phyloP scores from a whole-genome alignment of 108 stramenopile species.

The Chaetoceros muelleri region DNA sequence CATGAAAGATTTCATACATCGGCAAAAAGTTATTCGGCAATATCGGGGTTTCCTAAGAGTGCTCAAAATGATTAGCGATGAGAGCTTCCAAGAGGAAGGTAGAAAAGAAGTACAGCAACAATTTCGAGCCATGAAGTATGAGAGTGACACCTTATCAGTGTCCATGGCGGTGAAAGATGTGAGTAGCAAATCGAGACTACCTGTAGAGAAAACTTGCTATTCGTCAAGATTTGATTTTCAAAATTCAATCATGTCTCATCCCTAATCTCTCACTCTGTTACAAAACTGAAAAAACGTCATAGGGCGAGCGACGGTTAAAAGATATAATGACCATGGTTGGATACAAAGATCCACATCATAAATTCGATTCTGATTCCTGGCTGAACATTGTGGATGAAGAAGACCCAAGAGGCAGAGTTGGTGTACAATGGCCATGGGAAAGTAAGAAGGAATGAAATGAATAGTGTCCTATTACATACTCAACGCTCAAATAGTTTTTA shows the following conservation, averaged over 20 bases:
- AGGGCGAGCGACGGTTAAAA: constrained; percentile 41
- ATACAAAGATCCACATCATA: constrained; percentile 16
- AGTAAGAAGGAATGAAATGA: not conserved
- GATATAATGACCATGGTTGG: constrained; percentile 48
- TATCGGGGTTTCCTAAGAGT: constrained; percentile 53
- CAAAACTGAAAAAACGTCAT: too few relatives aligned
- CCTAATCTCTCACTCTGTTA: not conserved
- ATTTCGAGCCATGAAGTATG: constrained; percentile 37
- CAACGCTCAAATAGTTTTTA: not conserved
- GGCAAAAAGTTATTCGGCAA: constrained; percentile 38
- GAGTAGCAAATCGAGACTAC: too few relatives aligned
- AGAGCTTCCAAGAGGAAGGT: constrained; percentile 17
- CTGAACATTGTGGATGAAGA: constrained; percentile 60
- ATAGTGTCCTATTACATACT: not conserved
- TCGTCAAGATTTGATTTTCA: constrained; percentile 10
- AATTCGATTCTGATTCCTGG: constrained; percentile 45
- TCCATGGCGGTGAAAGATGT: constrained; percentile 40
- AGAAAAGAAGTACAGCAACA: constrained; percentile 19
- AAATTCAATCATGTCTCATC: not conserved
- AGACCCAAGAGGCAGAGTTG: constrained; percentile 64
- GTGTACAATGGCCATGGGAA: constrained; percentile 69
- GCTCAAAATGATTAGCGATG: constrained; percentile 22
- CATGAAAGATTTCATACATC: constrained; percentile 64
- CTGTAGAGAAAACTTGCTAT: too few relatives aligned
- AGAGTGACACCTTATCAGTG: constrained; percentile 36